A percentile compares a stretch with the other conserved stretches of the same genome.
Conservation (phyloP, 768 basidiomycete species). For the Leucosporidium creatinivorum region DNA sequence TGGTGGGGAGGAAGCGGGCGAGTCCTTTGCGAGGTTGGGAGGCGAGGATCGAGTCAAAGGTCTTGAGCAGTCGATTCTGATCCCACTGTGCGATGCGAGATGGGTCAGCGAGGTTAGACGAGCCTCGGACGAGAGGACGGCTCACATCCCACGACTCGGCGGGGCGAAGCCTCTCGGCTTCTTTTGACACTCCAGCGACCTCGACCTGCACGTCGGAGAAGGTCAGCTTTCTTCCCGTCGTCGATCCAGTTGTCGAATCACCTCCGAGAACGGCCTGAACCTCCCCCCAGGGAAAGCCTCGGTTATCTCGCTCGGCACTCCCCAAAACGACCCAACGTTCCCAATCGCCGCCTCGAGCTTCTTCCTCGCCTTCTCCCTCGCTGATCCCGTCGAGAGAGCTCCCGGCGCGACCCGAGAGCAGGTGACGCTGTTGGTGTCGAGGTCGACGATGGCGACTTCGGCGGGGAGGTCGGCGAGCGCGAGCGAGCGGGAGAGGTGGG, state of each 20-base stretch:
- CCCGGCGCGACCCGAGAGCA: not conserved
- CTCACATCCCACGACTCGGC: constrained; percentile 18
- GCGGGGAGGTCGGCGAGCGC: constrained; percentile 54
- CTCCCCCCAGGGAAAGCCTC: constrained; percentile 31
- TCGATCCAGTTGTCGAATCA: no score
- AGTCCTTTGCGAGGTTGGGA: constrained; percentile 2
- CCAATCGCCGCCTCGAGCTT: constrained; percentile 26
- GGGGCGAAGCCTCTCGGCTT: constrained; percentile 25
- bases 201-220: not conserved
- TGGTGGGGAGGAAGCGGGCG: constrained; percentile 6
- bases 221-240: not conserved
- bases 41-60: constrained; percentile 16
- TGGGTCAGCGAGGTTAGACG: no score
- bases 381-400: constrained; percentile 18
- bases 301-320: constrained; percentile 10
- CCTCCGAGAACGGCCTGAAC: constrained; percentile 31
- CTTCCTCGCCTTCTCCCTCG: constrained; percentile 21
- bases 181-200: constrained; percentile 11
- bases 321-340: not conserved
- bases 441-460: constrained; percentile 79
- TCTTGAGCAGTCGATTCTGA: constrained; percentile 7
- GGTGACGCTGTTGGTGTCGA: constrained; percentile 52
- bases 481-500: constrained; percentile 74
- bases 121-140: not conserved
- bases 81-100: constrained; percentile 17